Base-by-base conservation (phyloP, 306 rosid genomes). In the Vigna unguiculata region DNA sequence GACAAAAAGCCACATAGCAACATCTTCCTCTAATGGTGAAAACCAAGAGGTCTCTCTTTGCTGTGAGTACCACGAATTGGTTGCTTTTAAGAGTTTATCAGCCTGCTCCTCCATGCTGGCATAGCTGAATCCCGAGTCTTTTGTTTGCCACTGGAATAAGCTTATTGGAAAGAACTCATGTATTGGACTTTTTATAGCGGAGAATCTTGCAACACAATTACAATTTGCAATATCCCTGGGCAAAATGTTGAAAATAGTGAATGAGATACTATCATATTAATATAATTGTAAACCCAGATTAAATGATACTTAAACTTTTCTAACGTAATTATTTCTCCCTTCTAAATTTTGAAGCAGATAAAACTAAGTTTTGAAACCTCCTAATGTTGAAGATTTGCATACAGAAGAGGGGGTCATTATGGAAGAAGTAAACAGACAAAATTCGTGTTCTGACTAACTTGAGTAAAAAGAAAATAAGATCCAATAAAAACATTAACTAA, bases 1-100 rank as follows among this genome's bases (percentile, higher is more conserved):
- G 76, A 90, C 90, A 81, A 93, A 87, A 80, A 91, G 86, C 87
- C 93, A 93, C 72, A 90, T 84, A 41, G 97, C 96, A 51, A 83
- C 49, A 69, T 93, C 85, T 63, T 76, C 81, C 55, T 83, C 81
- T 19, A 81, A 59, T 20, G 84, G 84, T 61, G 46, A 78, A 74
- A 79, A 28, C 21, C 80, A 74, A 77, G 38, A 59, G 21, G 76
- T 68, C 47, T 78, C 89, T 43, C 72, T 60, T 68, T 72, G 74
- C 74, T 84, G 81, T 13, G 83, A 77, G 82, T 77, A 79, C 83
- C 81, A 76, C 81, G 65, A 74, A 41, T 83, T 80, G 54, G 91
- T 81, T 68, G 93, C 85, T 75, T 80, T 84, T 75, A 86, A 78
- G 82, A 90, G 78, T 72, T 83, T 53, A 67, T 86, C 82, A 76